Conservation (phyloP, 805 yeast species). For the Danielozyma ontarioensis region DNA sequence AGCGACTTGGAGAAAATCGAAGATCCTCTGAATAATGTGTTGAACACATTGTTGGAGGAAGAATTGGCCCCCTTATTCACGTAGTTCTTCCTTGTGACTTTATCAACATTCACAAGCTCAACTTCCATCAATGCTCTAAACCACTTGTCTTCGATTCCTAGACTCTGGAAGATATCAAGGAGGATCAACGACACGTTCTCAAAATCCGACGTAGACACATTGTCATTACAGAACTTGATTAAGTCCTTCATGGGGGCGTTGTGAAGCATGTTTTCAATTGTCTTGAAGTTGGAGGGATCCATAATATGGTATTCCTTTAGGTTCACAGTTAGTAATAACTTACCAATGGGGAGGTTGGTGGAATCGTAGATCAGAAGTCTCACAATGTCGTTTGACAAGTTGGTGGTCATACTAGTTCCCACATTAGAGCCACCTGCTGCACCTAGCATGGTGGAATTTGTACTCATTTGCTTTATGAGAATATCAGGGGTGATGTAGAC, state of each 20-base stretch:
- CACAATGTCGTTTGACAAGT: conserved; percentile 28
- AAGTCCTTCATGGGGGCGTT: conserved; percentile 50
- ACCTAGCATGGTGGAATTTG: conserved; percentile 31
- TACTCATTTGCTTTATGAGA: conserved; percentile 28
- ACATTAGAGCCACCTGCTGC: conserved; percentile 16
- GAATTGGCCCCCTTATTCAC: conserved; percentile 23
- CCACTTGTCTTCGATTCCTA: conserved; percentile 68
- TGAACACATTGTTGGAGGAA: conserved; percentile 42
- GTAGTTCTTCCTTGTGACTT: conserved; percentile 39
- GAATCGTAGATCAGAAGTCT: conserved; percentile 42
- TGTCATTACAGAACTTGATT: conserved; percentile 41
- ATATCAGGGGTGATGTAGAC: conserved; percentile 51
- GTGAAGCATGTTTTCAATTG: conserved; percentile 56
- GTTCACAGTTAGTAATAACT: conserved; percentile 46
- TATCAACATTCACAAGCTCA: conserved; percentile 53
- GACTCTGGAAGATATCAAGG: conserved; percentile 69
- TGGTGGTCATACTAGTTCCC: conserved; percentile 12
- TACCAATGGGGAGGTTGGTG: conserved; percentile 48
- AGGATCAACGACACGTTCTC: conserved; percentile 56
- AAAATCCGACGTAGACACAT: conserved; percentile 37
- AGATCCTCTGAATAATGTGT: conserved; percentile 77
- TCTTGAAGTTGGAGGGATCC: conserved; percentile 53
- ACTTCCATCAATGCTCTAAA: conserved; percentile 60
- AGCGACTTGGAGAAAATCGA: conserved; percentile 76
- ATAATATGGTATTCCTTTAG: conserved; percentile 53